phyloP scores from a whole-genome alignment of 1,139 yeast species.

The Magnusiomyces sp. region DNA sequence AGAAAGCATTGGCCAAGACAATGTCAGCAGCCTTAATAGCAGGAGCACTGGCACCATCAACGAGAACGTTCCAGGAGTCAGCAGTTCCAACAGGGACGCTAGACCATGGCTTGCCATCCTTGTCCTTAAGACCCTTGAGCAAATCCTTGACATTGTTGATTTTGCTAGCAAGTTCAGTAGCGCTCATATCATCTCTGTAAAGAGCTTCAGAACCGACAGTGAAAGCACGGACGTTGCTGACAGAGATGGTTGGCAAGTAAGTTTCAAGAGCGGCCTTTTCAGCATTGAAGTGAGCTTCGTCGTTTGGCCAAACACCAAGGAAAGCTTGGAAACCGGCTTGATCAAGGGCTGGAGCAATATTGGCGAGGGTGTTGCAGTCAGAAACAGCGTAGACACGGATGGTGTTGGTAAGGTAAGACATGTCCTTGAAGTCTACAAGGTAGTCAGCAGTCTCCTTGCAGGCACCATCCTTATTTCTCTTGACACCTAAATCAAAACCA shows the following conservation, averaged over 20 bases:
- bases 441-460: slow-evolving; percentile 58
- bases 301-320: slow-evolving; percentile 88
- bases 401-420: slow-evolving; percentile 48
- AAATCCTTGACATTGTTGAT: slow-evolving; percentile 49
- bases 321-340: slow-evolving; percentile 62
- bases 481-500: slow-evolving; percentile 78
- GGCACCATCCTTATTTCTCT: slow-evolving; percentile 41
- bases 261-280: slow-evolving; percentile 61
- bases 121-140: slow-evolving; percentile 56
- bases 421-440: slow-evolving; percentile 48
- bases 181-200: slow-evolving; percentile 75
- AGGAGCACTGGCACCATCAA: slow-evolving; percentile 61
- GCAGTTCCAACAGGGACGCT: slow-evolving; percentile 80
- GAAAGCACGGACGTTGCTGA: slow-evolving; percentile 59
- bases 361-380: slow-evolving; percentile 77
- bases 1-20: slow-evolving; percentile 87
- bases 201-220: slow-evolving; percentile 89
- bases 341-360: slow-evolving; percentile 80
- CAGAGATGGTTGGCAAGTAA: slow-evolving; percentile 66
- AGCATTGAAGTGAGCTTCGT: slow-evolving; percentile 57
- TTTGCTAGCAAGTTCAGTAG: slow-evolving; percentile 48
- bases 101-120: slow-evolving; percentile 67
- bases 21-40: slow-evolving; percentile 77
- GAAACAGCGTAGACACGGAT: slow-evolving; percentile 81
- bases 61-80: slow-evolving; percentile 90